Evolutionary conservation across 306 rosid genomes (phyloP), one percentile per base, ranked within the genome.

Genomic region (Prunus dulcis): DNA sequence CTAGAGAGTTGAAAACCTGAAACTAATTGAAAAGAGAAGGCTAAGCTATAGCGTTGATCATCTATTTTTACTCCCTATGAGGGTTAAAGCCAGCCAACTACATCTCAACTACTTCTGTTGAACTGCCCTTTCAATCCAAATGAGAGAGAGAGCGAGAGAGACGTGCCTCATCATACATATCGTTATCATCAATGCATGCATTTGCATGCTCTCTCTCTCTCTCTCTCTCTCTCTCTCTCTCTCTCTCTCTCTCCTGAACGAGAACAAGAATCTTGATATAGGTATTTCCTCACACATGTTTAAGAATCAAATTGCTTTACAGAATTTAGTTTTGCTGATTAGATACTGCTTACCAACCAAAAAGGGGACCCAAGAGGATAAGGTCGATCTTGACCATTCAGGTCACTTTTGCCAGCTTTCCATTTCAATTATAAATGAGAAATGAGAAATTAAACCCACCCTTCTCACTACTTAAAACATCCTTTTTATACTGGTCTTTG

Each of bases 61-160:
- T 15, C 12, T 28, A 28, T 27, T 67, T 51, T 62, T 28, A 15
- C 41, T 52, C 41, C 69, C 66, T 15, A 50, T 19, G 6, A 64
- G 76, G 68, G 78, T 13, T 28, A 62, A 28, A 22, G 45, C 11
- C 3, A 74, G 62, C 82, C 84, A 80, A 77, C 84, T 69, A 80
- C 71, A 73, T 72, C 71, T 30, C 85, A 84, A 77, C 87, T 56
- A 84, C 85, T 84, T 84, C 76, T 50, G 87, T 84, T 84, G 78
- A 84, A 65, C 87, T 84, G 85, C 85, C 85, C 75, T 73, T 69
- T 51, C 53, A 63, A 64, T 68, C 13, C 41, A 22, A 60, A 27
- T 20, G 11, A 19, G 68, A 49, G 27, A 14, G 1, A 75, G 83
- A 20, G 19, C n/a, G 61, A 52, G 62, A 20, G 50, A 83, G 81